Base-by-base conservation (phyloP, 2,329 filamentous ascomycete species). In the Helicocarpus griseus region DNA sequence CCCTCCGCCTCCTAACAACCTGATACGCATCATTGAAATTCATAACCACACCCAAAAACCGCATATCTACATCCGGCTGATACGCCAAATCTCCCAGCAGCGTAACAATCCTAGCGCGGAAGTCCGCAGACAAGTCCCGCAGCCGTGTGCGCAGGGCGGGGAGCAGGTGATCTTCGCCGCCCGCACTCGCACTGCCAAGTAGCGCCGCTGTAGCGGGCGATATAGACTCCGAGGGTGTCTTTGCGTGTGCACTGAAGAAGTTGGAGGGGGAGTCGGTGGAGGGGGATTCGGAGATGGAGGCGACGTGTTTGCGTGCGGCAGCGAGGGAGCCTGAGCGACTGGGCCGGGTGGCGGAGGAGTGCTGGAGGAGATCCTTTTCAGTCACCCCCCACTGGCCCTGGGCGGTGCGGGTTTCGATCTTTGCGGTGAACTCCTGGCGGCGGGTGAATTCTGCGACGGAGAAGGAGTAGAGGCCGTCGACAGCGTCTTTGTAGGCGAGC, bases 1-100 rank as follows among this genome's bases (percentile, higher is more conserved):
- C 70, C 39, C 66, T 63, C 53, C 77, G 71, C 70, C 83, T 82
- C 65, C 83, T 79, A 61, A 83, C 80, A 13, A 88, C 87, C 69
- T 87, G 81, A 69, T 97, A 97, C 24, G 95, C 87, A 66, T 97
- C 91, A 69, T 98, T 98, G 70, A 97, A 98, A 71, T 97, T 98
- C 89, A 98, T 97, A 38, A 93, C 87, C 44, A 97, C 89, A 36
- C 89, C 93, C 58, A 98, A 72, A 75, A 97, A 97, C 50, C 91
- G 79, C 83, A 98, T 88, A 67, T 98, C 93, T 48, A 90, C 84
- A 66, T 98, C 93, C 0, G 89, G 85, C 69, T 97, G 91, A 70
- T 94, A 91, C 7, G 89, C 86, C 56, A 98, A 69, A 66, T 98
- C 94, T 13, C 93, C 89, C 3, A 98, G 74, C 50, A 98, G 72